Evolutionary conservation across 1,284 basidiomycete species (phyloP).

Genomic region (Exsudoporus floridanus): DNA sequence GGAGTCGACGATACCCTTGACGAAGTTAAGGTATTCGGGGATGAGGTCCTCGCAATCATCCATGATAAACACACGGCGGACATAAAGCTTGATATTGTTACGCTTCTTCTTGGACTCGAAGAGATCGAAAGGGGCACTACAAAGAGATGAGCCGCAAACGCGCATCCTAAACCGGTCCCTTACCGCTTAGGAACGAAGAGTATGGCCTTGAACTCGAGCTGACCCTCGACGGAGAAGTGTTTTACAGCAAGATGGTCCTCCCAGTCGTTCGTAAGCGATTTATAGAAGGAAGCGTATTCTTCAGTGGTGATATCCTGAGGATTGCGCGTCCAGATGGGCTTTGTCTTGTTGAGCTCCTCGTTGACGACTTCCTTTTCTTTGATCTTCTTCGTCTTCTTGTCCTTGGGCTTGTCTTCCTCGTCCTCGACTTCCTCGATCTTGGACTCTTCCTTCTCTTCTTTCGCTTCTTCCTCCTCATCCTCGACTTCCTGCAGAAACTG

Average conservation of each 20-base stretch:
- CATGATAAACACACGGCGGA: slow-evolving; percentile 99
- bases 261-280: slow-evolving; percentile 99
- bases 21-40: slow-evolving; percentile 99
- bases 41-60: slow-evolving; percentile 99
- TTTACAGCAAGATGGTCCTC: slow-evolving; percentile 99
- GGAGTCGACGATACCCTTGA: slow-evolving; percentile 99
- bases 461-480: slow-evolving; percentile 68
- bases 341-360: slow-evolving; percentile 99
- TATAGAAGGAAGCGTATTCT: slow-evolving; percentile 98
- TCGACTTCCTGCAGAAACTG: slow-evolving; percentile 72
- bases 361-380: slow-evolving; percentile 88
- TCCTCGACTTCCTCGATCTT: slow-evolving; percentile 79
- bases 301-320: slow-evolving; percentile 90
- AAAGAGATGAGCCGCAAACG: slow-evolving; percentile 9
- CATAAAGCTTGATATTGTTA: slow-evolving; percentile 99
- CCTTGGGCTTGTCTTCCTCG: slow-evolving; percentile 84
- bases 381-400: slow-evolving; percentile 98
- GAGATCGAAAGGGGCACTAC: slow-evolving; percentile 94
- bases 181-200: slow-evolving; percentile 95
- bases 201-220: slow-evolving; percentile 99
- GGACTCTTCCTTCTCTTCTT: slow-evolving; percentile 66
- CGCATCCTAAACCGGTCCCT: slow-evolving; percentile 25
- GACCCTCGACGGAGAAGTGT: slow-evolving; percentile 99
- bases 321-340: slow-evolving; percentile 99
- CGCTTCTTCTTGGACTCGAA: slow-evolving; percentile 99